A percentile compares a stretch with the other conserved stretches of the same genome.
Evolutionary conservation across 805 yeast genomes (phyloP).

Genomic region (Kluyveromyces dobzhanskii): DNA sequence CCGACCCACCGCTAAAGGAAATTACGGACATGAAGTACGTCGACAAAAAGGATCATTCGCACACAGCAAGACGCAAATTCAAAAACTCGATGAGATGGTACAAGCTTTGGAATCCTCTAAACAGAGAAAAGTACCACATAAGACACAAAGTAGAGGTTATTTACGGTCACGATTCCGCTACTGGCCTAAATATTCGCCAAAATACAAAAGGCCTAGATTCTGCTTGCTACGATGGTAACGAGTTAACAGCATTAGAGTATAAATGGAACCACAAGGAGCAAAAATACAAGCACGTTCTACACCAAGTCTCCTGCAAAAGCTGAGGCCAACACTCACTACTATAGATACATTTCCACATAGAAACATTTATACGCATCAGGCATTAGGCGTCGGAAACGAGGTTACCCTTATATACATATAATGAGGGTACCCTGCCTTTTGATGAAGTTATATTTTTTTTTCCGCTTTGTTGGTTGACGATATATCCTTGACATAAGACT

Average conservation of each 20-base stretch:
- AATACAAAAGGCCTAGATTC: constrained; percentile 77
- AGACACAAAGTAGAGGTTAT: constrained; percentile 38
- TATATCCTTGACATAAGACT: too few species aligned
- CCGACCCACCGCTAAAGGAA: constrained; percentile 49
- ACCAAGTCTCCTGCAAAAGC: constrained; percentile 9
- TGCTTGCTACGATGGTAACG: constrained; percentile 71
- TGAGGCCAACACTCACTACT: too few species aligned
- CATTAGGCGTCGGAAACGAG: too few species aligned
- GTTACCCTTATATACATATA: too few species aligned
- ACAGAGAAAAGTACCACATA: constrained; percentile 10
- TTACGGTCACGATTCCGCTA: constrained; percentile 85
- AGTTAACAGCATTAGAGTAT: constrained; percentile 47
- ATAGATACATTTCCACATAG: too few species aligned
- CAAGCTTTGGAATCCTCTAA: constrained; percentile 39
- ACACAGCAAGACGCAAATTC: constrained; percentile 21
- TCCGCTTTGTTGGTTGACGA: too few species aligned
- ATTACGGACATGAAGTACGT: constrained; percentile 64
- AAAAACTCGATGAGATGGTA: constrained; percentile 43
- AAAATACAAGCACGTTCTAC: constrained; percentile 7
- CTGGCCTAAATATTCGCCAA: constrained; percentile 58
- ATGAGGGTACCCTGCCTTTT: too few species aligned
- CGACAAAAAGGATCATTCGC: constrained; percentile 53
- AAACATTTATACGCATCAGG: too few species aligned
- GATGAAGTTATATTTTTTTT: too few species aligned
- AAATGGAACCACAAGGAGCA: constrained; percentile 8